Percentiles rank a stretch among this genome's conserved stretches.
These are phyloP conservation scores for Dactylonectria estremocensis DNA, from an alignment of 2,329 filamentous ascomycete species.

Conservation along the genomic window DNA sequence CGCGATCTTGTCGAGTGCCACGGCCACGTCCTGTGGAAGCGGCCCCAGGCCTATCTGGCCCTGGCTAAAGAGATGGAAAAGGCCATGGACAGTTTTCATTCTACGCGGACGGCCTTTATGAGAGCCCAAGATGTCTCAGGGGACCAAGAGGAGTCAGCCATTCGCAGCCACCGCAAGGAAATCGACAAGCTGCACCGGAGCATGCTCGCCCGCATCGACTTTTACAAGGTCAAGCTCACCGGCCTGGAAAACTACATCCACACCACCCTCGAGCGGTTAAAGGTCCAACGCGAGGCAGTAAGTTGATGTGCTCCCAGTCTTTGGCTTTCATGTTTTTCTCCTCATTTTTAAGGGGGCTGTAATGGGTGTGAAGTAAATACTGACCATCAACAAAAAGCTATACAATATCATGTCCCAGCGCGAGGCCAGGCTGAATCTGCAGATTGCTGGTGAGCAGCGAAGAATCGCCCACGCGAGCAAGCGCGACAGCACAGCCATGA, in stretches of 20 bases:
- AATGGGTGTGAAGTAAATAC: too few relatives aligned
- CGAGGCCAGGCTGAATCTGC: conserved; percentile 74
- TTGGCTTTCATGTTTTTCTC: too few relatives aligned
- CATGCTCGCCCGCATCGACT: conserved; percentile 69
- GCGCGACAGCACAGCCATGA: conserved; percentile 75
- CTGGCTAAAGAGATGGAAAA: conserved; percentile 65
- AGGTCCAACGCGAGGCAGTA: conserved; percentile 74
- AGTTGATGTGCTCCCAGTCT: too few relatives aligned
- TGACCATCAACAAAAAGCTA: conserved; percentile 62
- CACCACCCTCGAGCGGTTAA: conserved; percentile 72
- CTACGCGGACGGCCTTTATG: conserved; percentile 41
- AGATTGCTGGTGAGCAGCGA: conserved; percentile 74
- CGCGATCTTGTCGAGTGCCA: conserved; percentile 76
- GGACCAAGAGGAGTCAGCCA: conserved; percentile 42
- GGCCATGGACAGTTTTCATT: conserved; percentile 63
- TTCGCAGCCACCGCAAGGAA: conserved; percentile 50
- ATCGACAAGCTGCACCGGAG: conserved; percentile 65
- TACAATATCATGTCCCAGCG: conserved; percentile 78
- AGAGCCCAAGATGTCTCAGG: conserved; percentile 23
- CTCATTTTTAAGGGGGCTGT: too few relatives aligned
- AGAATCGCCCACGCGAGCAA: conserved; percentile 73
- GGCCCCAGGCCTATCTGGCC: conserved; percentile 72
- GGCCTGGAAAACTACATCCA: conserved; percentile 75
- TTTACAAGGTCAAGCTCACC: conserved; percentile 73
- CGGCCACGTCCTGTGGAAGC: conserved; percentile 74